Evolutionary conservation across 2,329 filamentous ascomycete genomes (phyloP).

Genomic region (Tothia fuscella): DNA sequence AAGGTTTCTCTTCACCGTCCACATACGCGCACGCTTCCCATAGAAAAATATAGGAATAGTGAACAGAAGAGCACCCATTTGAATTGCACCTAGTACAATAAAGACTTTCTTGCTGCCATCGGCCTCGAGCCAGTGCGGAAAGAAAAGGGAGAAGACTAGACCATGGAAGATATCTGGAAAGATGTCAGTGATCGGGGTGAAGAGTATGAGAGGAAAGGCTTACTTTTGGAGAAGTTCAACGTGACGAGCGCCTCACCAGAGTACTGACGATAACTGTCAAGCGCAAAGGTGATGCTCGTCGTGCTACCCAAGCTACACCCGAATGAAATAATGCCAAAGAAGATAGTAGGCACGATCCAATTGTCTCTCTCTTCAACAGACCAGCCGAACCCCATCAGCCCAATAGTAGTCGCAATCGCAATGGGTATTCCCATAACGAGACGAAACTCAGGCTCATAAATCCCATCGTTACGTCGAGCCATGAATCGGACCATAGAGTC

Average conservation of each 20-base stretch:
- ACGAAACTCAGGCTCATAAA: slow-evolving; percentile 91
- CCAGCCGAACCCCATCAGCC: slow-evolving; percentile 96
- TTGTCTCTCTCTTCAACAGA: slow-evolving; percentile 59
- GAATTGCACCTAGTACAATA: slow-evolving; percentile 73
- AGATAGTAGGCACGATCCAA: slow-evolving; percentile 88
- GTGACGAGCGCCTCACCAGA: slow-evolving; percentile 90
- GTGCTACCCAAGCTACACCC: slow-evolving; percentile 84
- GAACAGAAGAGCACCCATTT: slow-evolving; percentile 59
- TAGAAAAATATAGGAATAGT: slow-evolving; percentile 91
- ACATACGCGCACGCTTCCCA: slow-evolving; percentile 84
- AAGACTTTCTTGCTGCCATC: slow-evolving; percentile 71
- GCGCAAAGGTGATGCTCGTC: slow-evolving; percentile 84
- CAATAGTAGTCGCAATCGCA: slow-evolving; percentile 63
- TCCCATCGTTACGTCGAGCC: slow-evolving; percentile 73
- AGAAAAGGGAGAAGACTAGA: slow-evolving; percentile 77
- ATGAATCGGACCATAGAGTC: slow-evolving; percentile 75
- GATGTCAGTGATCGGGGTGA: not conserved
- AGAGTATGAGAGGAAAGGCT: slow-evolving; percentile 15
- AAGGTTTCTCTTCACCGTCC: slow-evolving; percentile 75
- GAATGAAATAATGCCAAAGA: slow-evolving; percentile 87
- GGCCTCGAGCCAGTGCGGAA: slow-evolving; percentile 66
- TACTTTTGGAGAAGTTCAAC: slow-evolving; percentile 83
- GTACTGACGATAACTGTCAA: slow-evolving; percentile 87
- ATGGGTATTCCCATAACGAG: slow-evolving; percentile 80
- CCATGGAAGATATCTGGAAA: slow-evolving; percentile 69